Conservation (phyloP, 2,329 filamentous ascomycete species). For the Pestalotiopsis sp. region DNA sequence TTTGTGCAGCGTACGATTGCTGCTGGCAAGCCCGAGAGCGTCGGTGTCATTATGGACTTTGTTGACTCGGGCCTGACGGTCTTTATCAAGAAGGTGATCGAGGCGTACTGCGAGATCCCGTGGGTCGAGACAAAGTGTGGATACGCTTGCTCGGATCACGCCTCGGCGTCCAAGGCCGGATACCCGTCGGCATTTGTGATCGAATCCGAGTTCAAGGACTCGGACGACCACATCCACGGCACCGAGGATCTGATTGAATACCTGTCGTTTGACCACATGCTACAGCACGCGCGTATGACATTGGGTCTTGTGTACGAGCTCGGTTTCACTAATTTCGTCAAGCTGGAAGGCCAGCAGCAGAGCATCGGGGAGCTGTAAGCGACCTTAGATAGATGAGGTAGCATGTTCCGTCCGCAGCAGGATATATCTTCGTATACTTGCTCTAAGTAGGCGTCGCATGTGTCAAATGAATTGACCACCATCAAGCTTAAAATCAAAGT, state of each 20-base stretch:
- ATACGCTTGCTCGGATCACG: slow-evolving; percentile 79
- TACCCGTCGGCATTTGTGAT: slow-evolving; percentile 78
- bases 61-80: slow-evolving; percentile 80
- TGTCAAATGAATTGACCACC: neutral
- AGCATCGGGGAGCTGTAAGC: slow-evolving; percentile 36
- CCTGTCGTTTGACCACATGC: slow-evolving; percentile 84
- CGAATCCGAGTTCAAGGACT: slow-evolving; percentile 68
- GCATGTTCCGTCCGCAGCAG: neutral
- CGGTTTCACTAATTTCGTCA: slow-evolving; percentile 70
- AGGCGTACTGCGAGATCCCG: slow-evolving; percentile 84
- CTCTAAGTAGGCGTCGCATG: neutral
- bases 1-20: slow-evolving; percentile 82
- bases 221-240: slow-evolving; percentile 68
- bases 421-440: neutral
- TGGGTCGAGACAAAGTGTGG: slow-evolving; percentile 87
- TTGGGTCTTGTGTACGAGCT: slow-evolving; percentile 83
- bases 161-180: slow-evolving; percentile 70
- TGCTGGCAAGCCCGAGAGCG: slow-evolving; percentile 77
- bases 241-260: slow-evolving; percentile 71
- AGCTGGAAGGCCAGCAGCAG: slow-evolving; percentile 30
- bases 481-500: too few relatives aligned
- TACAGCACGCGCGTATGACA: slow-evolving; percentile 84
- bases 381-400: neutral
- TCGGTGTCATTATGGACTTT: slow-evolving; percentile 91
- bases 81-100: slow-evolving; percentile 89